Evolutionary conservation across 176 grass and related monocot genomes (phyloP), one percentile per base, ranked within the genome.

Genomic region (Typha latifolia): DNA sequence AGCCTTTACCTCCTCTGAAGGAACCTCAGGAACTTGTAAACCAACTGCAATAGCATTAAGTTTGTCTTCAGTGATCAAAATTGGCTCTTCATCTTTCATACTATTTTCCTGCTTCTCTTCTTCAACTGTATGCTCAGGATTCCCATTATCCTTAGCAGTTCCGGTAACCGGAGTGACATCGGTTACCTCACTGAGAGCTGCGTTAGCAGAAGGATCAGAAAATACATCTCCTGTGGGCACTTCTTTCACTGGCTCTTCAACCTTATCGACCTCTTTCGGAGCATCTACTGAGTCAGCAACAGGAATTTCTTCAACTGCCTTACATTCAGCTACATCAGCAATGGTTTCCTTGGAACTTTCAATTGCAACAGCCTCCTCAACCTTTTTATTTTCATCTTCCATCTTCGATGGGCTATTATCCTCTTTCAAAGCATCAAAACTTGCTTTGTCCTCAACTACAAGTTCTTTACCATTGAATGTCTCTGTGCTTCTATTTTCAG

Each of bases 231-330:
- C 32, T 23, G 6, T 23, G 7, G 31, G 49, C 23, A 22, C 49
- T 82, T 71, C 72, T 49, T 32, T 47, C 14, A 64, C 69, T 49
- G 70, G n/a, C 24, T 75, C 65, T 69, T 73, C 23, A 61, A 64
- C 66, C 52, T 68, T 56, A 65, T 49, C 21, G 19, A 51, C 52
- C 49, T 32, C 43, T 43, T 43, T 1, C 1, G 0, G 37, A 43
- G 37, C 37, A 43, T 43, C 37, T 43, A 43, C 37, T 6, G 37
- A 43, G 0, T 43, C 37, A 43, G 9, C 7, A 10, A 43, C 37
- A 43, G 37, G 37, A 43, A 43, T 10, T 21, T 16, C 63, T 34
- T 47, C 63, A 21, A 18, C 32, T 18, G 2, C 14, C 32, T 21
- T 47, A 10, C 9, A 10, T 10, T 10, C 37, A 43, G 37, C 7